Conservation (phyloP, 139 green algal species). For the Coccomyxa sp. region DNA sequence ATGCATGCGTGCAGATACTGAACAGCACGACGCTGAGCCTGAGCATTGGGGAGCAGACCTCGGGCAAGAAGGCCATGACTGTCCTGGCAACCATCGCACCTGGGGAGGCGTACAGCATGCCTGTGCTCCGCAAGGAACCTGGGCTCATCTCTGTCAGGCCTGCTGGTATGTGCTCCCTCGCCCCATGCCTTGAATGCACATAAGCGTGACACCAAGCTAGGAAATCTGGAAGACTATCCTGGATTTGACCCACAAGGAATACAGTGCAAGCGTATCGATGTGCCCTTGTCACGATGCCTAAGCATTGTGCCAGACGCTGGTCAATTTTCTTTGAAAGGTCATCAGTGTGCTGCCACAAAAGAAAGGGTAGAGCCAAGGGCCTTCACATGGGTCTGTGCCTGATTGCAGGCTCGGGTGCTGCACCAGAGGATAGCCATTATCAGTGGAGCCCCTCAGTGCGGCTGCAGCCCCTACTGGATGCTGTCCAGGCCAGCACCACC, state of each 20-base stretch:
- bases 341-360: not conserved
- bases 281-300: not conserved
- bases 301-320: not conserved
- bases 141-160: constrained; percentile 38
- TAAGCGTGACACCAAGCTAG: not conserved
- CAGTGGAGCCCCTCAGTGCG: constrained; percentile 30
- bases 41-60: constrained; percentile 25
- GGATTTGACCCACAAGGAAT: not conserved
- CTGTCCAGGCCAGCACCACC: not conserved
- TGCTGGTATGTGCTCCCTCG: no score
- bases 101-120: constrained; percentile 40
- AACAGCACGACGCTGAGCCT: constrained; percentile 41
- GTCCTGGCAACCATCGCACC: constrained; percentile 29
- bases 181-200: no score
- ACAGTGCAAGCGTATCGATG: not conserved
- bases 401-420: not conserved
- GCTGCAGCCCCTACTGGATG: constrained; percentile 33
- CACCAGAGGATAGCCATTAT: not conserved
- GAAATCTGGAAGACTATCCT: not conserved
- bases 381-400: no score
- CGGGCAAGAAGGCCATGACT: constrained; percentile 11
- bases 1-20: constrained; percentile 20
- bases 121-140: constrained; percentile 12
- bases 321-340: not conserved
- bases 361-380: no score